phyloP scores from a whole-genome alignment of 1,284 basidiomycete genomes.

The Polyporus tsugae region DNA sequence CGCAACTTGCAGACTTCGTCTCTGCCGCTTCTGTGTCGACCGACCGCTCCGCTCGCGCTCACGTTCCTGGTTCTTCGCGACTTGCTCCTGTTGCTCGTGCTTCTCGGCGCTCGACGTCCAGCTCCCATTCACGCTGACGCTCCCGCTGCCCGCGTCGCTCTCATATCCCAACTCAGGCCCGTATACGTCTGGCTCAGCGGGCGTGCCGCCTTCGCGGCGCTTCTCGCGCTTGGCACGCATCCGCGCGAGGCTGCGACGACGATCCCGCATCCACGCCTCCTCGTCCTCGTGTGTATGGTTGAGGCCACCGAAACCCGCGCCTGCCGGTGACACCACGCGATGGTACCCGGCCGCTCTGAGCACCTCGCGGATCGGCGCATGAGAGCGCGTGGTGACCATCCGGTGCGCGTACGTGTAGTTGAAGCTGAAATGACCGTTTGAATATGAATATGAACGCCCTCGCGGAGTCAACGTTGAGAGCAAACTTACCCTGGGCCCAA shows the following conservation, averaged over 20 bases:
- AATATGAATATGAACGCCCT: conserved; percentile 10
- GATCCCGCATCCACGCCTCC: conserved; percentile 39
- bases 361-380: conserved; percentile 73
- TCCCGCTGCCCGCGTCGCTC: conserved; percentile 34
- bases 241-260: conserved; percentile 36
- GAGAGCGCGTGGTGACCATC: conserved; percentile 75
- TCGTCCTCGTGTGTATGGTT: conserved; percentile 34
- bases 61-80: conserved; percentile 2
- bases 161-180: conserved; percentile 33
- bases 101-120: conserved; percentile 34
- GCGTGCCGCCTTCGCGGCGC: conserved; percentile 26
- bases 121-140: conserved; percentile 31
- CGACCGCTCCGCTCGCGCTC: conserved; percentile 16
- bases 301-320: conserved; percentile 19
- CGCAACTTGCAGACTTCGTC: conserved; percentile 25
- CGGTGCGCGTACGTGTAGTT: conserved; percentile 73
- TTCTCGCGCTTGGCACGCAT: conserved; percentile 38
- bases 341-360: conserved; percentile 65
- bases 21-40: conserved; percentile 9
- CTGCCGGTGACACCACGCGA: conserved; percentile 22
- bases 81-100: conserved; percentile 12
- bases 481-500: conserved; percentile 75
- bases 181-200: conserved; percentile 18
- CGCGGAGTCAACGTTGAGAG: conserved; percentile 1
- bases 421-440: conserved; percentile 47